Percentiles rank a stretch among this genome's conserved stretches.
phyloP scores from a whole-genome alignment of 2,329 filamentous ascomycete species.

The Xylariaceae sp. region DNA sequence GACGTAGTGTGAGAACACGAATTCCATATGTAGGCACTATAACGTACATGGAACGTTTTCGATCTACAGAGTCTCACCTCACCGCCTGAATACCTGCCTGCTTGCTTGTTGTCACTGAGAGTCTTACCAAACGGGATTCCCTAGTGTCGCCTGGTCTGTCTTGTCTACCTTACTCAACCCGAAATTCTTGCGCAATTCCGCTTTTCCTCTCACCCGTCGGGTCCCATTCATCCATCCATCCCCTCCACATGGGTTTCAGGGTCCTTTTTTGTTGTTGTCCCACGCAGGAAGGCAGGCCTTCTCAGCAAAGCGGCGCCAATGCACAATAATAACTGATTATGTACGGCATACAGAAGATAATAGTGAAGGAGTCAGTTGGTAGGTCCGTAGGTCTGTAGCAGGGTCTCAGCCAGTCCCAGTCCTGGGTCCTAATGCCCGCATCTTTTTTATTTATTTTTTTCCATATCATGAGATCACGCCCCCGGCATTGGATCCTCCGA shows the following conservation, averaged over 20 bases:
- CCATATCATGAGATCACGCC: conserved; percentile 21
- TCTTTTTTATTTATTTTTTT: background rate
- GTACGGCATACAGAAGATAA: conserved; percentile 4
- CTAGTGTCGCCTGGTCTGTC: too few relatives aligned
- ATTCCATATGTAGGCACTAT: conserved; percentile 4
- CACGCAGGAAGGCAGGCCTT: background rate
- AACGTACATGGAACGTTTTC: conserved; percentile 1
- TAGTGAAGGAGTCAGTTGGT: conserved; percentile 15
- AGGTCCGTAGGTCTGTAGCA: too few relatives aligned
- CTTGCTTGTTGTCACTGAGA: conserved; percentile 3
- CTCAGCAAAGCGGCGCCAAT: conserved; percentile 7
- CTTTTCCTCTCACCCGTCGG: background rate
- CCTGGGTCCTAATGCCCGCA: conserved; percentile 11
- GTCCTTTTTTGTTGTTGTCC: background rate
- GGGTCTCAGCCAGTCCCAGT: conserved; percentile 26
- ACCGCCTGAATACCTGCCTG: too few relatives aligned
- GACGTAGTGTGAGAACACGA: background rate
- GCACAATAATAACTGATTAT: conserved; percentile 17
- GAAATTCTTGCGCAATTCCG: conserved; percentile 9
- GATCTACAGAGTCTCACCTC: conserved; percentile 19
- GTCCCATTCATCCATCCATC: background rate
- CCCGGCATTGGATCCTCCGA: conserved; percentile 13
- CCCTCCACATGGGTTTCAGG: conserved; percentile 12
- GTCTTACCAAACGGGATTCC: background rate
- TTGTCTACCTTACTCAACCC: background rate